Conservation (phyloP, 768 basidiomycete species). For the Chalciporus sphaerocephalus region DNA sequence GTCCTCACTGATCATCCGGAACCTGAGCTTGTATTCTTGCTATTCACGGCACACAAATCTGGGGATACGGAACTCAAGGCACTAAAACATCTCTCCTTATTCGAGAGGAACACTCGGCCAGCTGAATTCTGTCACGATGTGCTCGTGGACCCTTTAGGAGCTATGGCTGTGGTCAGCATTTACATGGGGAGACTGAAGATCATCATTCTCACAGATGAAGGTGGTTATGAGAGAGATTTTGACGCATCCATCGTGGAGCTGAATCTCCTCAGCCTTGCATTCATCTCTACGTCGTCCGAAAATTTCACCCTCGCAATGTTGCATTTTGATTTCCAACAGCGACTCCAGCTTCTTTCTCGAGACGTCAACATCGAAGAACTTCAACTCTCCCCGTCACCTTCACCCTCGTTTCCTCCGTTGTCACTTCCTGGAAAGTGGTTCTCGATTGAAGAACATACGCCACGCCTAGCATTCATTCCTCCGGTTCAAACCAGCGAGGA, state of each 20-base stretch:
- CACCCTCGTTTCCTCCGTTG: constrained; percentile 48
- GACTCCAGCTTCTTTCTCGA: constrained; percentile 60
- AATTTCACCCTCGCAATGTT: constrained; percentile 61
- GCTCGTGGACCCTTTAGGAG: constrained; percentile 60
- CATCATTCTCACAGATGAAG: constrained; percentile 48
- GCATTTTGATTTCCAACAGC: constrained; percentile 56
- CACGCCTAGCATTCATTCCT: constrained; percentile 39
- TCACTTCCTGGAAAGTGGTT: constrained; percentile 48
- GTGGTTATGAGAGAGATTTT: constrained; percentile 51
- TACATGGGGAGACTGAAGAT: constrained; percentile 71
- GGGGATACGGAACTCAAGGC: constrained; percentile 33
- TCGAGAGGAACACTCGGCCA: constrained; percentile 52
- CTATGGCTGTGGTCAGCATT: constrained; percentile 56
- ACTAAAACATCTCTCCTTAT: constrained; percentile 48
- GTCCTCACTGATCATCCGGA: constrained; percentile 75
- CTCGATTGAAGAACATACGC: constrained; percentile 34
- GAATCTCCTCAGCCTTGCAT: constrained; percentile 63
- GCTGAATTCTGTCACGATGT: constrained; percentile 73
- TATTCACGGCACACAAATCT: constrained; percentile 39
- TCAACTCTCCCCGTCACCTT: constrained; percentile 46
- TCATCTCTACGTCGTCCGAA: constrained; percentile 43
- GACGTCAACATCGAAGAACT: constrained; percentile 46
- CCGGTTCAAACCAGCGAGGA: constrained; percentile 20
- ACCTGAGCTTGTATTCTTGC: constrained; percentile 63
- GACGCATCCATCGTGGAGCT: constrained; percentile 66